These are phyloP conservation scores for Cladosporium sp. DNA, from an alignment of 2,329 filamentous ascomycete genomes.

Conservation along the genomic window DNA sequence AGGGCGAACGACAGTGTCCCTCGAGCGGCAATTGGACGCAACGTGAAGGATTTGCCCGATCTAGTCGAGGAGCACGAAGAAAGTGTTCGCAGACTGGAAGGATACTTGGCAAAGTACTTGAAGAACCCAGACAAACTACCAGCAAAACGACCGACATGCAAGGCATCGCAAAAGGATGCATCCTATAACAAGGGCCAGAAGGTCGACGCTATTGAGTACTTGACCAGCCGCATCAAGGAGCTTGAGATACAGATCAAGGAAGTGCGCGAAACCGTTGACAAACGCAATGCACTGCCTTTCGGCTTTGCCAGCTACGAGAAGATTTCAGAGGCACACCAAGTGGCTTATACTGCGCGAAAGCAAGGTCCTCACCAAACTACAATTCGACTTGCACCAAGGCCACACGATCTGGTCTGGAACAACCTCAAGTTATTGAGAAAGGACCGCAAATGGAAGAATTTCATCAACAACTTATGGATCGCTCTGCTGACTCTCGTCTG, in stretches of 20 bases:
- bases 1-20: slow-evolving; percentile 75
- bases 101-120: slow-evolving; percentile 81
- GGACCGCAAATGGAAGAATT: slow-evolving; percentile 65
- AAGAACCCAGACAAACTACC: slow-evolving; percentile 81
- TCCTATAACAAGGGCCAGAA: slow-evolving; percentile 66
- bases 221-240: slow-evolving; percentile 76
- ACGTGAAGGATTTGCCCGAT: slow-evolving; percentile 83
- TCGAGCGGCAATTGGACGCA: slow-evolving; percentile 77
- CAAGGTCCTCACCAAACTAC: slow-evolving; percentile 77
- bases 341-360: slow-evolving; percentile 75
- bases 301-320: slow-evolving; percentile 92
- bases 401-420: slow-evolving; percentile 93
- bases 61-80: slow-evolving; percentile 81
- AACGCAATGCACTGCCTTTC: slow-evolving; percentile 81
- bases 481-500: slow-evolving; percentile 74
- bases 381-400: slow-evolving; percentile 74
- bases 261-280: slow-evolving; percentile 76
- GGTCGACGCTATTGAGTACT: slow-evolving; percentile 90
- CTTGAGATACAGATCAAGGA: slow-evolving; percentile 82
- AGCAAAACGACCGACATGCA: slow-evolving; percentile 69
- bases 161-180: slow-evolving; percentile 74
- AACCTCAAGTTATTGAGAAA: slow-evolving; percentile 73
- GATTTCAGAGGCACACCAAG: slow-evolving; percentile 81
- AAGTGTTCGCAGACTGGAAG: slow-evolving; percentile 76
- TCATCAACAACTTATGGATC: slow-evolving; percentile 83